Evolutionary conservation across 2,329 filamentous ascomycete species (phyloP).

Genomic region (Dactylellina sp.): DNA sequence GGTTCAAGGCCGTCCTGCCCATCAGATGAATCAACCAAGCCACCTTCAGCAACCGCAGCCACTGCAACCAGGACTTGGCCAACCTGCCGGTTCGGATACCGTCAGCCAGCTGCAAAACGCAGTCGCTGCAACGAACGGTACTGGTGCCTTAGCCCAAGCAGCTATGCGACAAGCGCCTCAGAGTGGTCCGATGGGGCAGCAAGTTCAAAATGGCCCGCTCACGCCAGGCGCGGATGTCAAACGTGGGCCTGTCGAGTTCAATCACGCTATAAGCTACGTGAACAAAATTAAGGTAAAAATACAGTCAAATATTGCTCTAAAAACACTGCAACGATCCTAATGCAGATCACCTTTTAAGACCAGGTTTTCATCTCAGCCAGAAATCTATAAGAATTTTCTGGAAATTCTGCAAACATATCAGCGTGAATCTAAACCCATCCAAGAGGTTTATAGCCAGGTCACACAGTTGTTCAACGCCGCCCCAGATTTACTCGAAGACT

Average conservation of each 20-base stretch:
- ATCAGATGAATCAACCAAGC: constrained; percentile 36
- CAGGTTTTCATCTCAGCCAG: constrained; percentile 93
- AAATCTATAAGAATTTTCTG: constrained; percentile 99
- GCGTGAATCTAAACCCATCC: constrained; percentile 95
- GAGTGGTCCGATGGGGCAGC: constrained; percentile 72
- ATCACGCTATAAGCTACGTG: constrained; percentile 98
- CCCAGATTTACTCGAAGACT: constrained; percentile 94
- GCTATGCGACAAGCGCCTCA: constrained; percentile 69
- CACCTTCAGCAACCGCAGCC: constrained; percentile 58
- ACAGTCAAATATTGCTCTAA: no score
- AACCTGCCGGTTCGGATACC: constrained; percentile 55
- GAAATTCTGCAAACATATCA: constrained; percentile 99
- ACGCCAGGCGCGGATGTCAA: constrained; percentile 67
- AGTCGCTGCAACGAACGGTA: constrained; percentile 69
- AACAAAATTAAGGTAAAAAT: constrained; percentile 95
- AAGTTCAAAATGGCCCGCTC: constrained; percentile 70
- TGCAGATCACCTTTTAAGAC: constrained; percentile 71
- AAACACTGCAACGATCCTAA: neutral
- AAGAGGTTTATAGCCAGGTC: constrained; percentile 97
- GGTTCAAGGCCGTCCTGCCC: constrained; percentile 54
- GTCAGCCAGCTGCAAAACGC: constrained; percentile 63
- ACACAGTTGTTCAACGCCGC: constrained; percentile 93
- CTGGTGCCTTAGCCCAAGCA: constrained; percentile 62
- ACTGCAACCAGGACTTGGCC: constrained; percentile 57
- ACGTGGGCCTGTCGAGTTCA: constrained; percentile 98